Evolutionary conservation across 2,329 filamentous ascomycete species (phyloP).

Genomic region (Sphaerulina vaccinii): DNA sequence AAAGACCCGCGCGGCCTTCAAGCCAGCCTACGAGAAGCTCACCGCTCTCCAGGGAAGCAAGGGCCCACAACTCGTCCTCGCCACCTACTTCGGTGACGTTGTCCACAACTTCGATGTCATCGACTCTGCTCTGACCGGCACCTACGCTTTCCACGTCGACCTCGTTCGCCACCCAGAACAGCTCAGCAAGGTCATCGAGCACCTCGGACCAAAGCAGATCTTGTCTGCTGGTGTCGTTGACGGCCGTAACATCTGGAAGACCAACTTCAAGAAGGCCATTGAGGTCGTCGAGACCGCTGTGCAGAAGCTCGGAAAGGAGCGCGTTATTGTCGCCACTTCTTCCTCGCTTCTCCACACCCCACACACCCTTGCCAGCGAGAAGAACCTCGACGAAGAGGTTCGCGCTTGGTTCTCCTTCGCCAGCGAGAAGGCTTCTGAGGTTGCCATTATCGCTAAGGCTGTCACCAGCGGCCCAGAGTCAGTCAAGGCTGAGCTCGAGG

Average conservation of each 20-base stretch:
- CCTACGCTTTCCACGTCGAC: constrained; percentile 89
- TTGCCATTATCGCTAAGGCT: constrained; percentile 93
- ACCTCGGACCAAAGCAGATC: constrained; percentile 83
- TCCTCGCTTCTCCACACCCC: constrained; percentile 97
- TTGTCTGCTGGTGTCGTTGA: constrained; percentile 97
- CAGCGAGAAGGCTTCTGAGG: constrained; percentile 86
- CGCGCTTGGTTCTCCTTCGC: constrained; percentile 99
- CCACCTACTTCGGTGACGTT: constrained; percentile 99
- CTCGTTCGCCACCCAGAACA: constrained; percentile 98
- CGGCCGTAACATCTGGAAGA: constrained; percentile 99
- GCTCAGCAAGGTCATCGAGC: constrained; percentile 77
- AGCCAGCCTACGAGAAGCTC: constrained; percentile 93
- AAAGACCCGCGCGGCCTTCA: constrained; percentile 95
- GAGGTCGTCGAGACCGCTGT: constrained; percentile 85
- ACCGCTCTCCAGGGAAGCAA: constrained; percentile 66
- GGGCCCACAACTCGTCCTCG: constrained; percentile 83
- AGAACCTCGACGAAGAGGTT: constrained; percentile 93
- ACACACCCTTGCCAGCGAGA: constrained; percentile 97
- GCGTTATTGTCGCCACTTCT: constrained; percentile 94
- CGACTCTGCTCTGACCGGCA: constrained; percentile 62
- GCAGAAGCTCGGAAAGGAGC: constrained; percentile 95
- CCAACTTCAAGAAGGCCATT: constrained; percentile 94
- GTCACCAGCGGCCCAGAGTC: constrained; percentile 87
- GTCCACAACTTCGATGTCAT: constrained; percentile 97
- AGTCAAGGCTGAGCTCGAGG: constrained; percentile 85